Evolutionary conservation across 2,329 filamentous ascomycete genomes (phyloP).

Genomic region (Talaromyces sp.): DNA sequence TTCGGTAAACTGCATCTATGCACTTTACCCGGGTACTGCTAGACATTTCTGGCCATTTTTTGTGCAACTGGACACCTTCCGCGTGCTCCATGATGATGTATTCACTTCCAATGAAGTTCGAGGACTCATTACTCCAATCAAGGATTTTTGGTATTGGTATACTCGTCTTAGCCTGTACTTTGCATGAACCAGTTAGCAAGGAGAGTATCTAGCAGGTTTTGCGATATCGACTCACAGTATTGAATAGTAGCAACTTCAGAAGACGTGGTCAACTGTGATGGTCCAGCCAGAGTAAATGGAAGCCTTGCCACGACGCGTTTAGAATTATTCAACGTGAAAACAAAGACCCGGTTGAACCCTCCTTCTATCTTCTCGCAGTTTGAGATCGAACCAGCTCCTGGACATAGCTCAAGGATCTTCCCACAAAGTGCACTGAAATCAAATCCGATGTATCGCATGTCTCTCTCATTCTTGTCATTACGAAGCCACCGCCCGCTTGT

Average conservation of each 20-base stretch:
- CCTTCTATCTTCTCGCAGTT: slow-evolving; percentile 42
- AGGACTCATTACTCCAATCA: slow-evolving; percentile 38
- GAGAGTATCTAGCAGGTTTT: not conserved
- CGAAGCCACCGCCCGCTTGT: too few relatives aligned
- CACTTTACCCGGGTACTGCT: slow-evolving; percentile 22
- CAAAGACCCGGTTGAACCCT: slow-evolving; percentile 42
- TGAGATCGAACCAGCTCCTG: slow-evolving; percentile 29
- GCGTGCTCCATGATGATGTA: slow-evolving; percentile 40
- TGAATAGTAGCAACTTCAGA: slow-evolving; percentile 45
- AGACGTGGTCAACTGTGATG: slow-evolving; percentile 30
- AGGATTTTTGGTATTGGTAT: slow-evolving; percentile 41
- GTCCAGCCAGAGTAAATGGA: slow-evolving; percentile 38
- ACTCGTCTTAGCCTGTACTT: slow-evolving; percentile 33
- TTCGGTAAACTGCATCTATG: slow-evolving; percentile 9
- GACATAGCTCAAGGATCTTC: slow-evolving; percentile 32
- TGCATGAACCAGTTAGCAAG: not conserved
- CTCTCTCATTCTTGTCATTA: too few relatives aligned
- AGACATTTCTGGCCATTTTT: slow-evolving; percentile 29
- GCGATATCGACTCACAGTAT: slow-evolving; percentile 29
- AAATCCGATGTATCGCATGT: slow-evolving; percentile 35
- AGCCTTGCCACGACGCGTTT: slow-evolving; percentile 37
- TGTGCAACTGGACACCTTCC: slow-evolving; percentile 26
- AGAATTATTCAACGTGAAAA: slow-evolving; percentile 37
- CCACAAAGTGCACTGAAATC: slow-evolving; percentile 37
- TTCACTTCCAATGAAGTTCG: slow-evolving; percentile 30